phyloP scores from a whole-genome alignment of 495 filamentous ascomycete genomes.

The Immersiella caudata region DNA sequence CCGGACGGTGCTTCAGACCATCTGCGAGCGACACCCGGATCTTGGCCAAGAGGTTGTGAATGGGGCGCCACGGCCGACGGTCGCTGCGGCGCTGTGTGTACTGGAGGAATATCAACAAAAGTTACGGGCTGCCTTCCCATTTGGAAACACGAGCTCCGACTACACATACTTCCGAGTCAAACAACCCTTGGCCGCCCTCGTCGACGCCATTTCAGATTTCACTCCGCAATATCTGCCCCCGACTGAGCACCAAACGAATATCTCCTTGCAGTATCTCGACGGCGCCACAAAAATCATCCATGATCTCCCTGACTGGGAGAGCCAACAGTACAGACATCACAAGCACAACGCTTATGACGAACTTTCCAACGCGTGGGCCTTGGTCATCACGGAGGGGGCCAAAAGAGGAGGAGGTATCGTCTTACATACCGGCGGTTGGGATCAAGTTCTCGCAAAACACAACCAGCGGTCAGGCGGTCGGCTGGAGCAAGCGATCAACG shows the following conservation, averaged over 20 bases:
- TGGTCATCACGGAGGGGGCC: constrained; percentile 88
- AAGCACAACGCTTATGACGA: constrained; percentile 96
- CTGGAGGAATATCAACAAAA: constrained; percentile 78
- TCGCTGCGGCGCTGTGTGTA: constrained; percentile 75
- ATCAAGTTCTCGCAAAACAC: constrained; percentile 83
- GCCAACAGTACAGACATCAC: constrained; percentile 81
- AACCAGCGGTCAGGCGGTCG: constrained; percentile 84
- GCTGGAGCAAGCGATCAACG: constrained; percentile 77
- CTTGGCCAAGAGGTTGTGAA: constrained; percentile 81
- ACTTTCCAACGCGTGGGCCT: constrained; percentile 87
- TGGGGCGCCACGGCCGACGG: constrained; percentile 81
- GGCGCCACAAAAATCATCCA: constrained; percentile 89
- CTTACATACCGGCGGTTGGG: constrained; percentile 91
- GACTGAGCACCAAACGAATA: constrained; percentile 75
- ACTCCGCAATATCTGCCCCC: constrained; percentile 95
- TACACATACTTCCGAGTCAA: constrained; percentile 94
- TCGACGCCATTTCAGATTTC: constrained; percentile 90
- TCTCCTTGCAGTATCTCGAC: constrained; percentile 84
- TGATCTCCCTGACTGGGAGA: constrained; percentile 82
- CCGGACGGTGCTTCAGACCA: constrained; percentile 76
- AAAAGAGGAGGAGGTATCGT: constrained; percentile 90
- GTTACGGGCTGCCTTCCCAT: constrained; percentile 80
- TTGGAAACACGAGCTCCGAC: constrained; percentile 82
- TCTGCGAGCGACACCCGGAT: constrained; percentile 86
- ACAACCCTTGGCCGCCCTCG: constrained; percentile 73